Evolutionary conservation across 1,284 basidiomycete species (phyloP), one percentile per base, ranked within the genome.

Genomic region (Pseudozyma tsukubaensis): DNA sequence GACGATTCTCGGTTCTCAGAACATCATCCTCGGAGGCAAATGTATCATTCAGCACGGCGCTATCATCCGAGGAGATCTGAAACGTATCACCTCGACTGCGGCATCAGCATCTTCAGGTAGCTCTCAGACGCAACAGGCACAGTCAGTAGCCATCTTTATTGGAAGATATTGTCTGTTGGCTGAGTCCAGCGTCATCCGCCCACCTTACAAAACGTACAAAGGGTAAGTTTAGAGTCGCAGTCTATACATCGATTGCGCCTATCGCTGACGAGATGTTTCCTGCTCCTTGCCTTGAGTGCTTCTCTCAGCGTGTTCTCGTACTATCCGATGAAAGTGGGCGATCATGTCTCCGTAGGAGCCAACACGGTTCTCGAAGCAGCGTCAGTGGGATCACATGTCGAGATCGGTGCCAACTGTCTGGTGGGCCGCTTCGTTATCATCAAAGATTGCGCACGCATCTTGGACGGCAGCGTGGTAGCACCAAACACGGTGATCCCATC

Each of bases 11-110:
- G 97, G 97, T 10, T 93, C 94, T 8, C 92, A 94, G 83, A 97
- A 98, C 84, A 99, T 99, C 83, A 93, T 98, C 66, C 90, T 99
- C 3, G 94, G 94, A 37, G 97, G 96, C 43, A 98, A 98, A 86
- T 96, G 94, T 5, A 93, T 99, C 84, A 96, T 99, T 59, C 92
- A 94, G 13, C 92, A 89, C 54, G 89, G 90, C 59, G 92, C 92
- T 13, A 92, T 97, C 62, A 91, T 97, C 58, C 90, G 94, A 48
- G 94, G 94, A 0, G 94, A 97, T 83, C 86, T 97, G 47, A 88
- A 80, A 35, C 65, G 85, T 2, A 62, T 66, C 34, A 73, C 92
- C 53, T 87, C 93, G 50, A 91, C 92, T 6, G 91, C 92, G 1
- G 90, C 92, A 12, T 92, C 93, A 0, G 92, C 93, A 5, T n/a